Conservation (phyloP, 192 early-diverging fungal species). For the Coemansia sp. region DNA sequence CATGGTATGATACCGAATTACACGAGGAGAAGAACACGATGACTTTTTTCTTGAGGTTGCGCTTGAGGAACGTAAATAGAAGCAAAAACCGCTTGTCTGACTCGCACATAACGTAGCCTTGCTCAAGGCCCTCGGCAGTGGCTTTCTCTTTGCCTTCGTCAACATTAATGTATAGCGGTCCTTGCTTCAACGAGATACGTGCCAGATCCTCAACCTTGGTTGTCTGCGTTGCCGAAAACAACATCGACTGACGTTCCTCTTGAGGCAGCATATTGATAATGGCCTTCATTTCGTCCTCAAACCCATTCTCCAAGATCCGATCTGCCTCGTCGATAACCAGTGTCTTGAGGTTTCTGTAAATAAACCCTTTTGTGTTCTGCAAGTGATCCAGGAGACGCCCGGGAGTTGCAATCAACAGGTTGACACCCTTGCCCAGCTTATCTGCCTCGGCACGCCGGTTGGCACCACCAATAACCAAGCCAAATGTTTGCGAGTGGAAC, state of each 20-base stretch:
- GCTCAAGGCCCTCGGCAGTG: constrained; percentile 94
- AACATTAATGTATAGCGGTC: constrained; percentile 98
- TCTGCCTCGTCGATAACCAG: constrained; percentile 97
- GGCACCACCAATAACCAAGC: constrained; percentile 97
- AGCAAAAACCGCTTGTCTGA: constrained; percentile 92
- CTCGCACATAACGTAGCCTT: constrained; percentile 96
- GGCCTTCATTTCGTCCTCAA: constrained; percentile 98
- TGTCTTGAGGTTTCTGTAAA: constrained; percentile 91
- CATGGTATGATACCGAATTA: constrained; percentile 97
- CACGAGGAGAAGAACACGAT: constrained; percentile 99
- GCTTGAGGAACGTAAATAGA: constrained; percentile 96
- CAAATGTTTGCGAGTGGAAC: constrained; percentile 96
- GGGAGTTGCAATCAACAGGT: constrained; percentile 93
- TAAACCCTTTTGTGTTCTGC: constrained; percentile 96
- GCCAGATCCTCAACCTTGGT: constrained; percentile 98
- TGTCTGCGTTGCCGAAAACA: constrained; percentile 99
- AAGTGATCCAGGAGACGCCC: constrained; percentile 97
- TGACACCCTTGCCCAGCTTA: constrained; percentile 94
- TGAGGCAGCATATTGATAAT: constrained; percentile 90
- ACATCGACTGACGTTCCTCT: constrained; percentile 91
- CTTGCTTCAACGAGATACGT: constrained; percentile 93
- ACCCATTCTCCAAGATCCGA: constrained; percentile 96
- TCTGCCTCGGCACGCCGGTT: constrained; percentile 95
- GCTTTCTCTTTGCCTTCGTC: constrained; percentile 94
- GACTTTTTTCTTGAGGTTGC: constrained; percentile 95